Base-by-base conservation (phyloP, 2,329 filamentous ascomycete genomes). In the Thielaviopsis musarum region DNA sequence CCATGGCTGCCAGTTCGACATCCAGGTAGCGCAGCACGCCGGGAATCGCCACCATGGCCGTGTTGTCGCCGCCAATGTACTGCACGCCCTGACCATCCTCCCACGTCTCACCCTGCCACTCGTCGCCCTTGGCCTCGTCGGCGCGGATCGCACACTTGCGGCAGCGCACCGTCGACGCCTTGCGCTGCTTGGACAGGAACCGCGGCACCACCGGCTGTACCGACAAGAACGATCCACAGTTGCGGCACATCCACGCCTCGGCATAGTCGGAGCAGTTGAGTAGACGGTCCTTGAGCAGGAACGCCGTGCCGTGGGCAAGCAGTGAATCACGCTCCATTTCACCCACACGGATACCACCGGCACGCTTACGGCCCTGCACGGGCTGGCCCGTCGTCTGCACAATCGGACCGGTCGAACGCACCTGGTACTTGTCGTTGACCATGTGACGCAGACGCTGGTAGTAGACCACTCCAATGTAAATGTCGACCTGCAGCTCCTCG, bases 351-450 rank as follows among this genome's bases (percentile, higher is more conserved):
- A 98, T 96, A 84, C 93, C 93, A 74, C 93, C 93, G 69, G 91
- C 93, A 72, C 91, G 88, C 70, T 94, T 93, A 70, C 93, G 80
- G 64, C 93, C 93, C 76, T 97, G 96, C 77, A 98, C 93, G 49
- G 93, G 93, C 70, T 98, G 93, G 34, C 91, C 91, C 0, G 91
- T 97, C 17, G 93, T 82, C 24, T 85, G 82, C 59, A 93, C 93
- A 52, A 96, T 86, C 0, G 91, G 91, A 59, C 93, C 93, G 0
- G 93, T 97, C 2, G 93, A 97, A 72, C 93, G 84, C 59, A 97
- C 93, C 72, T 98, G 93, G 78, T 88, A 98, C 74, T 98, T 98
- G 73, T 98, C 93, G 80, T 96, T 97, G 60, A 98, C 93, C 93
- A 98, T 98, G 84, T 98, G 93, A 70, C 93, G 81, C 62, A 98